Evolutionary conservation across 2,329 filamentous ascomycete species (phyloP).

Genomic region (Sclerotinia minor): DNA sequence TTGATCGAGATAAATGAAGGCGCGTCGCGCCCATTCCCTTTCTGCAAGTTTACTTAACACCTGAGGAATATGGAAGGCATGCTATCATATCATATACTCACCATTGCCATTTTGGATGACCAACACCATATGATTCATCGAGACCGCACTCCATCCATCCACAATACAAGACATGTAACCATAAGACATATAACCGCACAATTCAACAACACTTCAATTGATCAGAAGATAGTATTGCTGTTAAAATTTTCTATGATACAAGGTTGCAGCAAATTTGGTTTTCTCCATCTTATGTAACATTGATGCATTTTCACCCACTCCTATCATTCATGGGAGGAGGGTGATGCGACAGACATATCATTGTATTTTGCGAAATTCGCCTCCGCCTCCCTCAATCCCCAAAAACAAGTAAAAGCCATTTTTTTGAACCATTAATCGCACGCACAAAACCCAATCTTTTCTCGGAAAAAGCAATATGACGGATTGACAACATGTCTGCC

Average conservation of each 20-base stretch:
- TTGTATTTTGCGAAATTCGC: slow-evolving; percentile 3
- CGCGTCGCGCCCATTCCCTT: background rate
- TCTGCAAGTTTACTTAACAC: background rate
- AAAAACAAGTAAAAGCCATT: slow-evolving; percentile 25
- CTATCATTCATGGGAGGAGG: slow-evolving; percentile 16
- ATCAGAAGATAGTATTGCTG: slow-evolving; percentile 12
- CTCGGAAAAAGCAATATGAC: slow-evolving; percentile 32
- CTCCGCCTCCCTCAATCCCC: background rate
- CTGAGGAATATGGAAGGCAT: slow-evolving; percentile 8
- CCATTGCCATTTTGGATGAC: background rate
- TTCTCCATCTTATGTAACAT: slow-evolving; percentile 19
- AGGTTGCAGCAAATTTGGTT: slow-evolving; percentile 17
- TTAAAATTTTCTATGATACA: slow-evolving; percentile 26
- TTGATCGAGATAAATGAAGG: background rate
- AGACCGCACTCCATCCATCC: background rate
- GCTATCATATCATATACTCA: background rate
- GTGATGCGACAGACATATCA: slow-evolving; percentile 7
- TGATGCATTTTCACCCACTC: background rate
- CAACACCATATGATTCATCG: no score
- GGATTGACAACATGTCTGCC: slow-evolving; percentile 27
- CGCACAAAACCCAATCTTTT: slow-evolving; percentile 28
- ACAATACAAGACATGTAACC: background rate
- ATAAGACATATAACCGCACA: background rate
- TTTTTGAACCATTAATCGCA: slow-evolving; percentile 34
- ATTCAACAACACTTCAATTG: background rate